phyloP scores from a whole-genome alignment of 1,139 yeast species.

The Scheffersomyces lignicola region DNA sequence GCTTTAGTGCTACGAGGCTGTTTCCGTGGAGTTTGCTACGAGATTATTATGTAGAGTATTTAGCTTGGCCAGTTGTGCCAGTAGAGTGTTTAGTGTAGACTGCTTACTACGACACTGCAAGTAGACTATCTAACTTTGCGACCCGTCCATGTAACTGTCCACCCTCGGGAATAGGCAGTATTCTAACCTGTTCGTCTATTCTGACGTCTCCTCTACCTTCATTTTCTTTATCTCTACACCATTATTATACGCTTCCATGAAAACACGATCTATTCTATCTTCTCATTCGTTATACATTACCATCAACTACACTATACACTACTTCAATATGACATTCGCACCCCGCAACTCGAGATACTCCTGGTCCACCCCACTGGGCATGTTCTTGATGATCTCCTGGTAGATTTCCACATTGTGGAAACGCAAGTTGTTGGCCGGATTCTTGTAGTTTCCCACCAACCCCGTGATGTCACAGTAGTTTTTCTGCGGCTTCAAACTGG shows the following conservation, averaged over 20 bases:
- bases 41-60: too few relatives aligned
- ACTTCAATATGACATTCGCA: constrained; percentile 78
- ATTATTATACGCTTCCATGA: background rate
- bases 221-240: background rate
- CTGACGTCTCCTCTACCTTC: background rate
- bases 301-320: too few relatives aligned
- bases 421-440: constrained; percentile 75
- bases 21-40: too few relatives aligned
- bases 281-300: background rate
- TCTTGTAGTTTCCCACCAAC: constrained; percentile 70
- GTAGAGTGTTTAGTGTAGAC: too few relatives aligned
- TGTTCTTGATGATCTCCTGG: constrained; percentile 69
- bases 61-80: too few relatives aligned
- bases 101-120: too few relatives aligned
- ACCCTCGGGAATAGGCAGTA: too few relatives aligned
- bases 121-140: too few relatives aligned
- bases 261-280: background rate
- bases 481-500: constrained; percentile 76
- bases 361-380: constrained; percentile 93
- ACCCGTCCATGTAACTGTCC: too few relatives aligned
- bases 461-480: constrained; percentile 96
- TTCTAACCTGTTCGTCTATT: background rate
- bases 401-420: constrained; percentile 85
- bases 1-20: too few relatives aligned
- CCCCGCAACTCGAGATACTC: constrained; percentile 85